Percentiles rank a stretch among this genome's conserved stretches.
These are phyloP conservation scores for Thermomucor indicae-seudaticae DNA, from an alignment of 371 early-diverging fungal genomes.

Conservation along the genomic window DNA sequence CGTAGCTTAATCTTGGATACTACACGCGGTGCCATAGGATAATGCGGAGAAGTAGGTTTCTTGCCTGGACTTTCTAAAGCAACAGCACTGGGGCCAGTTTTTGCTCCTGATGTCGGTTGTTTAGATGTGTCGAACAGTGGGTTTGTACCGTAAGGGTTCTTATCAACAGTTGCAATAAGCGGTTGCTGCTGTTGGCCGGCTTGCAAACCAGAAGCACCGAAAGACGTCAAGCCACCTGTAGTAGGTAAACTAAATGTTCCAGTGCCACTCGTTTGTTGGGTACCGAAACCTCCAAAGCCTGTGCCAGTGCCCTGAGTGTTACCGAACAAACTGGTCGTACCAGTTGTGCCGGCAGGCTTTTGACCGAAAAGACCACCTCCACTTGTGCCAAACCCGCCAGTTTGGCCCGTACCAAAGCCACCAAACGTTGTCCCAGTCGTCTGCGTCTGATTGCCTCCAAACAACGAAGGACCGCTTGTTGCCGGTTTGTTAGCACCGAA, in stretches of 20 bases:
- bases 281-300: conserved; percentile 24
- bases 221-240: conserved; percentile 37
- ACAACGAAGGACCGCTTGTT: conserved; percentile 41
- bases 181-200: conserved; percentile 39
- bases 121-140: conserved; percentile 65
- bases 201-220: conserved; percentile 33
- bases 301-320: conserved; percentile 14
- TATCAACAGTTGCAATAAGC: conserved; percentile 73
- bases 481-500: conserved; percentile 58
- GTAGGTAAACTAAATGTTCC: conserved; percentile 37
- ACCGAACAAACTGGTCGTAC: conserved; percentile 20
- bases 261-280: conserved; percentile 14
- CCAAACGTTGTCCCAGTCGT: conserved; percentile 35
- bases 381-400: conserved; percentile 24
- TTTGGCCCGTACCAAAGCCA: conserved; percentile 33
- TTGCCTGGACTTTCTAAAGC: conserved; percentile 41
- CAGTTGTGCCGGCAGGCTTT: conserved; percentile 24
- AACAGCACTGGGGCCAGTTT: conserved; percentile 44
- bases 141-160: conserved; percentile 80
- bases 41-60: conserved; percentile 50
- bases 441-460: conserved; percentile 35
- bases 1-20: conserved; percentile 67
- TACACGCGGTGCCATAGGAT: conserved; percentile 65
- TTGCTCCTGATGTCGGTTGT: conserved; percentile 20
- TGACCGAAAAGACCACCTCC: conserved; percentile 40